Evolutionary conservation across 768 basidiomycete genomes (phyloP), one percentile per base, ranked within the genome.

Genomic region (Calocybe indica): DNA sequence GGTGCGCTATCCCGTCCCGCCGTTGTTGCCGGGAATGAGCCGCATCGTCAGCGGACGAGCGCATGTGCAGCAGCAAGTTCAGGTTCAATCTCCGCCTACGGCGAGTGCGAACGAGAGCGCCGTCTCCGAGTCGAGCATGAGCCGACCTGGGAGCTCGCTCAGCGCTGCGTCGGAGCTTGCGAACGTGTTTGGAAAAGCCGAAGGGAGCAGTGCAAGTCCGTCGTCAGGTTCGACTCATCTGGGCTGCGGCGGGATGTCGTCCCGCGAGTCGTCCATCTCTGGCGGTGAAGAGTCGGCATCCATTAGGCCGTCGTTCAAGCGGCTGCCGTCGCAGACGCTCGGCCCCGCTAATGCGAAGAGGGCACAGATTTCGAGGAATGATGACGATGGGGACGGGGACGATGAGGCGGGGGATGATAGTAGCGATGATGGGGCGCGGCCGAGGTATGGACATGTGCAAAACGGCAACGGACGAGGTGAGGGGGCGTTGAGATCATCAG

Each of bases 311-410:
- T 73, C 80, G 29, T 88, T 86, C 58, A 90, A 90, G 69, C 70
- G 87, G 39, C 60, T 85, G 34, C 79, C 87, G 1, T 85, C 83
- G 40, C 83, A 85, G 65, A 83, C 83, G 7, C 63, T 89, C n/a
- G 85, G 73, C 1, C 82, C 83, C 2, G 66, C 66, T 33, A 71
- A 71, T 51, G 52, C 74, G 41, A 88, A 89, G 61, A 66, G 80
- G 43, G 70, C 70, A 45, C 56, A 72, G 57, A 61, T 80, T 8
- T 59, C 67, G 45, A 62, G 62, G 46, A 67, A 62, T 34, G 58
- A 51, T 6, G 55, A 52, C 37, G 63, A 64, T 37, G 57, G 54
- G 13, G 59, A 57, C 10, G 59, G 53, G 35, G 45, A 53, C 15
- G 59, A 53, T 33, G 59, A 54, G 39, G 60, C 60, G 37, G 48